Conservation (phyloP, 805 yeast species). For the Cyberlindnera bimundalis region DNA sequence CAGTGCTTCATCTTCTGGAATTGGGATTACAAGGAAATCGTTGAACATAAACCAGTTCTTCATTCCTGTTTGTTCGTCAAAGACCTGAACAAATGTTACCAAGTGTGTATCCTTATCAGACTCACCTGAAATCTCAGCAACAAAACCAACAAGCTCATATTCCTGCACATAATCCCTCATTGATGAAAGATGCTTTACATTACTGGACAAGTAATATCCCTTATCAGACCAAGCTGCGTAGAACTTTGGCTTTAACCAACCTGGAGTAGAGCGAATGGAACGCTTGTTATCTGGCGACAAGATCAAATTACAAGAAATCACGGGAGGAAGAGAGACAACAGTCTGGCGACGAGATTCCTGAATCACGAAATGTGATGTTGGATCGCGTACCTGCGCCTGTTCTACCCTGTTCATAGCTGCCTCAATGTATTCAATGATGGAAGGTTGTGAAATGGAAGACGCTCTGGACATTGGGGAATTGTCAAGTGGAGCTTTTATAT, state of each 20-base stretch:
- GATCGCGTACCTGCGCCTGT: slow-evolving; percentile 49
- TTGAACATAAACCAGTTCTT: slow-evolving; percentile 79
- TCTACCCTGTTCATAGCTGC: slow-evolving; percentile 52
- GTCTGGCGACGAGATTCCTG: slow-evolving; percentile 42
- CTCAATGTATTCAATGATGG: slow-evolving; percentile 57
- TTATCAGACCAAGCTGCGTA: slow-evolving; percentile 35
- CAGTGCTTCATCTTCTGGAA: slow-evolving; percentile 75
- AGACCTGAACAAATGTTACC: slow-evolving; percentile 54
- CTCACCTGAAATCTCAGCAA: slow-evolving; percentile 51
- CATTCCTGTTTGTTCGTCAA: slow-evolving; percentile 28
- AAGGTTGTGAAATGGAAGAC: slow-evolving; percentile 29
- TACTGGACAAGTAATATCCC: slow-evolving; percentile 35
- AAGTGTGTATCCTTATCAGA: slow-evolving; percentile 53
- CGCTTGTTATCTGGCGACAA: slow-evolving; percentile 53
- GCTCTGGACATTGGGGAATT: slow-evolving; percentile 18
- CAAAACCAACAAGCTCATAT: slow-evolving; percentile 66
- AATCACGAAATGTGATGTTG: slow-evolving; percentile 49
- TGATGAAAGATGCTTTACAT: slow-evolving; percentile 12
- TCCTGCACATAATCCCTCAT: slow-evolving; percentile 25
- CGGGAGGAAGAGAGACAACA: slow-evolving; percentile 58
- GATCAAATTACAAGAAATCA: slow-evolving; percentile 59
- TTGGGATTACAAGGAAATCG: slow-evolving; percentile 80
- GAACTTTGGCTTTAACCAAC: slow-evolving; percentile 64
- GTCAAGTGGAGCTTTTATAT: slow-evolving; percentile 24
- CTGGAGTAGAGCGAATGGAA: slow-evolving; percentile 43